Evolutionary conservation across 1,284 basidiomycete genomes (phyloP).

Genomic region (Agroathelia rolfsii): DNA sequence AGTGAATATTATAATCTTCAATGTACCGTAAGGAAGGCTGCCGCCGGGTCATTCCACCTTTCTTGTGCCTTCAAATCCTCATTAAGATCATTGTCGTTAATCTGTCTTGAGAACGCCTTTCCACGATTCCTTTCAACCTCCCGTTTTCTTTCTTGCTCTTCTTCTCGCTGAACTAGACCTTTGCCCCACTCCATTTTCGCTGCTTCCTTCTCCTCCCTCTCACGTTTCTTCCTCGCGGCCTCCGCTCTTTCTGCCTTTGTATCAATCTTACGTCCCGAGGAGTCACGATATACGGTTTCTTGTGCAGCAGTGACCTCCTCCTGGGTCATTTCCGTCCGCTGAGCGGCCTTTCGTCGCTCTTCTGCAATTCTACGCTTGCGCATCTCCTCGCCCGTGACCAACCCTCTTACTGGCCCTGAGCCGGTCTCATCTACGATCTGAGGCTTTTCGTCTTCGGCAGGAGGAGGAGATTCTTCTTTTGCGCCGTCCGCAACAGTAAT

Average conservation of each 20-base stretch:
- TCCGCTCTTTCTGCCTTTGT: slow-evolving; percentile 77
- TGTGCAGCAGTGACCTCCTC: slow-evolving; percentile 59
- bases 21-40: slow-evolving; percentile 78
- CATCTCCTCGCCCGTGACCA: slow-evolving; percentile 60
- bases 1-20: slow-evolving; percentile 4
- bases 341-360: slow-evolving; percentile 27
- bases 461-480: slow-evolving; percentile 40
- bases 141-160: slow-evolving; percentile 51
- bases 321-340: slow-evolving; percentile 30
- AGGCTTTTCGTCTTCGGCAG: slow-evolving; percentile 62
- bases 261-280: slow-evolving; percentile 82
- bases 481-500: slow-evolving; percentile 38
- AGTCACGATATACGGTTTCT: slow-evolving; percentile 92
- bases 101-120: slow-evolving; percentile 66
- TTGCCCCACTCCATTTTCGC: slow-evolving; percentile 96
- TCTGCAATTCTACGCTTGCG: slow-evolving; percentile 53
- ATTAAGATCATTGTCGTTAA: slow-evolving; percentile 81
- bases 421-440: slow-evolving; percentile 45
- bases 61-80: slow-evolving; percentile 70
- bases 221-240: slow-evolving; percentile 67
- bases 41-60: slow-evolving; percentile 92
- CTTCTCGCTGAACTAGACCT: slow-evolving; percentile 81
- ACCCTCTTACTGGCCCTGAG: slow-evolving; percentile 49
- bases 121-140: slow-evolving; percentile 62
- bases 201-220: slow-evolving; percentile 75